Percentiles rank a stretch among this genome's conserved stretches.
phyloP scores from a whole-genome alignment of 345 rosid genomes.

The Sisymbrium irio region DNA sequence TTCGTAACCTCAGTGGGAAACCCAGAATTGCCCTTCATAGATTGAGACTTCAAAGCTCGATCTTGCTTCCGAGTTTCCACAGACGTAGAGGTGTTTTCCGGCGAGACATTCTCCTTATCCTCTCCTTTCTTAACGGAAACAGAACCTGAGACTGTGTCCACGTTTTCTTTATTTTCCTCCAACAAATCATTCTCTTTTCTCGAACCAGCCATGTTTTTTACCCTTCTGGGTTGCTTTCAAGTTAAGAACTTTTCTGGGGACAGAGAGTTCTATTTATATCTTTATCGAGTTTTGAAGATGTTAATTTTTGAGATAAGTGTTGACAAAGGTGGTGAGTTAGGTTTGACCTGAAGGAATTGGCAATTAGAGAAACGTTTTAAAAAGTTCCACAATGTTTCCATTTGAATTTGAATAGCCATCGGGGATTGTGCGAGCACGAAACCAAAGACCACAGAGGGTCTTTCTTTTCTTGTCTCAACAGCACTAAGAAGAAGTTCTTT shows the following conservation, averaged over 20 bases:
- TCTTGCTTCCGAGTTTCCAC: conserved; percentile 29
- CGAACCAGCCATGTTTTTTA: conserved; percentile 22
- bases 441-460: conserved; percentile 21
- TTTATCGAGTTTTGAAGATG: conserved; percentile 11
- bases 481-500: conserved; percentile 1
- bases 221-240: conserved; percentile 14
- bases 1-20: conserved; percentile 35
- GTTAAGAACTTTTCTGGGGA: conserved; percentile 6
- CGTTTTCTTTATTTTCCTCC: conserved; percentile 49
- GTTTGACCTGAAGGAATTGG: conserved; percentile 11
- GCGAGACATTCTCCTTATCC: conserved; percentile 48
- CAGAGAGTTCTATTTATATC: conserved; percentile 2
- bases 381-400: conserved; percentile 2
- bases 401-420: conserved; percentile 53
- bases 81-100: conserved; percentile 20
- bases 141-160: conserved; percentile 9
- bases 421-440: conserved; percentile 39
- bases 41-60: conserved; percentile 40
- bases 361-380: background rate
- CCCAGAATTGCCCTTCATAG: conserved; percentile 40
- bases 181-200: conserved; percentile 22
- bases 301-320: conserved; percentile 7
- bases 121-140: conserved; percentile 11
- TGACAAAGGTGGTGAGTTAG: conserved; percentile 25
- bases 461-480: conserved; percentile 24